Evolutionary conservation across 306 rosid species (phyloP), one percentile per base, ranked within the genome.

Genomic region (Begonia fuchsioides): DNA sequence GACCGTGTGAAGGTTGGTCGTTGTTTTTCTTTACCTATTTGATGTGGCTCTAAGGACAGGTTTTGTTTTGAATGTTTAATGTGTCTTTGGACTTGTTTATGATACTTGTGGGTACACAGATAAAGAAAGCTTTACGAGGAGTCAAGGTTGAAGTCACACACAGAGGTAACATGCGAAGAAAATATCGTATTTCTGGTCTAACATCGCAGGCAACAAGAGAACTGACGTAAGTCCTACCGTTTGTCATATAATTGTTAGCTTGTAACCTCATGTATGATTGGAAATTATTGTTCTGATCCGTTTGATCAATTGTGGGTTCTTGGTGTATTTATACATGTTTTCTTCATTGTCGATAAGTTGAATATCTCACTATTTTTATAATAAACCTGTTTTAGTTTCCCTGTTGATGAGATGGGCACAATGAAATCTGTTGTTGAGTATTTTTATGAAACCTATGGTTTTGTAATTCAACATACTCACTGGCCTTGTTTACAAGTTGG

Each of bases 401-500:
- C 98, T 0, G 96, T 92, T 9, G 98, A 92, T 53, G 98, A 85
- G 59, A 79, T 78, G 62, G 94, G 96, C 1, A 92, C 98, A 0
- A 55, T 85, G 81, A 92, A 92, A 64, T 92, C 87, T 6, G 98
- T 92, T 7, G 98, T 92, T 2, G 96, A 85, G 52, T 92, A 92
- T 47, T 92, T 92, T 53, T 74, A 20, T 10, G 98, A 92, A 50
- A 92, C 95, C 2, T 92, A 92, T n/a, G 88, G 94, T 2, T 85
- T 82, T 43, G 76, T 39, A 13, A 92, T 92, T 55, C 93, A 85
- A 50, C 93, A 92, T 54, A 76, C 83, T 2, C 95, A 92, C 18
- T 92, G 85, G 96, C 98, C 98, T 49, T 92, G 98, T 60, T 72
- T 92, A 51, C 96, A 81, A 82, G 98, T 86, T 9, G 98, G 98